Base-by-base conservation (phyloP, 148 eudicot species). In the Euryodendron excelsum region DNA sequence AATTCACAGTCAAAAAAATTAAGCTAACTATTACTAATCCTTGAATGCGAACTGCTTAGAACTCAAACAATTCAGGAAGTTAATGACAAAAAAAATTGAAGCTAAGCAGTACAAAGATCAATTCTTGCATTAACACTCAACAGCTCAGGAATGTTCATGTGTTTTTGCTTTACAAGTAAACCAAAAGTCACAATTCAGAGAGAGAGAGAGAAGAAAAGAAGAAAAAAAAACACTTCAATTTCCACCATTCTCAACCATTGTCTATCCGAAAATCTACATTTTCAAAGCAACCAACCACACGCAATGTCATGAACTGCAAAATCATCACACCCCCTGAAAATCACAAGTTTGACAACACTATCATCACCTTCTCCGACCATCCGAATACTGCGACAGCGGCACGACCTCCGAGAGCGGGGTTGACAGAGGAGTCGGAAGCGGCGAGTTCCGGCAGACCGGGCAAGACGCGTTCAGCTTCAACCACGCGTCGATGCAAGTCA, bases 391-490 rank as follows among this genome's bases (percentile, higher is more conserved):
- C 28, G 98, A 91, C 8, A 92, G 89, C 52, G 97, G 98, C 58
- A 94, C 94, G 13, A 94, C 93, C 87, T 92, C 97, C 17, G 91
- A 85, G 61, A 92, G 72, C 86, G 98, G 97, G 66, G 98, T 94
- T 21, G 98, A 89, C 12, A 92, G 61, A 27, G 98, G 98, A 33
- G 98, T 94, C 37, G 98, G 98, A 5, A 92, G 86, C 73, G 98
- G 97, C 45, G 98, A 94, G 76, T 77, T 92, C 72, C 98, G 92
- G 60, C 98, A 94, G 13, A 92, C 91, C 0, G 98, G 97, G 27
- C 97, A 94, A 1, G 97, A 91, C 0, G 93, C 97, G 64, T 89
- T 92, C 41, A 91, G 81, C 80, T 90, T 86, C 50, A 94, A 84
- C 98, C 97, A 94, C 28, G 97, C 94, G 71, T 94, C 98, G 33